Evolutionary conservation across 345 rosid species (phyloP).

Genomic region (Conringia planisiliqua): DNA sequence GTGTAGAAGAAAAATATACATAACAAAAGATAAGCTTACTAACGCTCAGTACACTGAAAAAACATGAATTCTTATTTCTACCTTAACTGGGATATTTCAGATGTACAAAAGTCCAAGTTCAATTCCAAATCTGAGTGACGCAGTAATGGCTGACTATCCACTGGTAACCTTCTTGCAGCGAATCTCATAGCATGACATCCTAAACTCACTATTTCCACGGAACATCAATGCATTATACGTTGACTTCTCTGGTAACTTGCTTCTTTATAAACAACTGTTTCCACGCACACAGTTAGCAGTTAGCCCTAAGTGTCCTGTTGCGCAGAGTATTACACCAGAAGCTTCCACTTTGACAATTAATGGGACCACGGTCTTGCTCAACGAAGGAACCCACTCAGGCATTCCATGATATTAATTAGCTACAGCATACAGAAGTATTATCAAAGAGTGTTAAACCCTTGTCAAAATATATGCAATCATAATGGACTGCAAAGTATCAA

Average conservation of each 20-base stretch:
- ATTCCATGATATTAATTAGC: not conserved
- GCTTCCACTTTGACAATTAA: constrained; percentile 2
- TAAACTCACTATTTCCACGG: not conserved
- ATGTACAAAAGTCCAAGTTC: constrained; percentile 9
- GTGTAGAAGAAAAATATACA: not conserved
- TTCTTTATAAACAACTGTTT: not conserved
- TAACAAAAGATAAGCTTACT: not conserved
- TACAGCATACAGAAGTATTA: not conserved
- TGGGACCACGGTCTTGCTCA: not conserved
- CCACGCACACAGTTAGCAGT: not conserved
- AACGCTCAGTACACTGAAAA: not conserved
- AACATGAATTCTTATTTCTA: not conserved
- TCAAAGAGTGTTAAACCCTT: not conserved
- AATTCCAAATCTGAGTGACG: constrained; percentile 12
- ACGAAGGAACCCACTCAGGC: not conserved
- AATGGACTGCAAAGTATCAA: not conserved
- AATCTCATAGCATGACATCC: constrained; percentile 1
- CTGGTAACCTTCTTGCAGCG: constrained; percentile 4
- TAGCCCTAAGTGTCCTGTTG: not conserved
- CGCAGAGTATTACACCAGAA: not conserved
- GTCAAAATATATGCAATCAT: not conserved
- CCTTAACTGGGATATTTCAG: not conserved
- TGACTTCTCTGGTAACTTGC: not conserved
- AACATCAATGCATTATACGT: not conserved
- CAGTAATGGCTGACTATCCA: not conserved